Evolutionary conservation across 169 alveolate genomes (phyloP), one percentile per base, ranked within the genome.

Genomic region (Amoebophrya sp.): DNA sequence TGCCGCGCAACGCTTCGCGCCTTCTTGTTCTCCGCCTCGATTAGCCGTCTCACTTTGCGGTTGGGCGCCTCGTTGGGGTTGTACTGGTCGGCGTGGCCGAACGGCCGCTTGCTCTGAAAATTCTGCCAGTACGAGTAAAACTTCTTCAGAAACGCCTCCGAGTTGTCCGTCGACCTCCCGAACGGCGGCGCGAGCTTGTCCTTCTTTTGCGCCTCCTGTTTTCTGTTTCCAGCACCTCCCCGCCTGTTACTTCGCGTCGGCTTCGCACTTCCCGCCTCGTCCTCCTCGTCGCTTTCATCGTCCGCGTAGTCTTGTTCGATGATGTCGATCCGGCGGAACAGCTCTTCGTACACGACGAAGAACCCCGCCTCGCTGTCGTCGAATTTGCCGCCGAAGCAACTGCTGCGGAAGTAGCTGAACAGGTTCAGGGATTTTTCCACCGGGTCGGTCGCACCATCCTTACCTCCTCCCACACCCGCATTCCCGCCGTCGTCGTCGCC

Each of bases 11-110:
- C 78, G 69, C 88, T 43, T 31, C 90, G 88, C 58, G 43, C 89
- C 58, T 92, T 92, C 69, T 92, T 92, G 87, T 48, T 41, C 89
- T 88, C 88, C 78, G 87, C 20, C 69, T 92, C 94, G 69, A 90
- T 39, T 48, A 40, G 40, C 39, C 92, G 31, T 2, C 94, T 43
- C 29, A 67, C 26, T 58, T 69, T 40, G 50, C 94, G 40, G 34
- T 91, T 91, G 29, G 89, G 89, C 45, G 45, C 89, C 5, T 88
- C 50, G 0, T 40, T 2, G 29, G 50, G 50, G 38, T 40, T 34
- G 67, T 41, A 78, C 89, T 39, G 4, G 38, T 31, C 89, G 34
- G 42, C 89, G n/a, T 78, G 89, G 5, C 89, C 89, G 23, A 78
- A 78, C 0, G 89, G 42, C 20, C 42, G 4, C 23, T 58, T 16